Percentiles rank a stretch among this genome's conserved stretches.
Conservation (phyloP, 805 yeast genomes). For the Metschnikowia cerradonensis region DNA sequence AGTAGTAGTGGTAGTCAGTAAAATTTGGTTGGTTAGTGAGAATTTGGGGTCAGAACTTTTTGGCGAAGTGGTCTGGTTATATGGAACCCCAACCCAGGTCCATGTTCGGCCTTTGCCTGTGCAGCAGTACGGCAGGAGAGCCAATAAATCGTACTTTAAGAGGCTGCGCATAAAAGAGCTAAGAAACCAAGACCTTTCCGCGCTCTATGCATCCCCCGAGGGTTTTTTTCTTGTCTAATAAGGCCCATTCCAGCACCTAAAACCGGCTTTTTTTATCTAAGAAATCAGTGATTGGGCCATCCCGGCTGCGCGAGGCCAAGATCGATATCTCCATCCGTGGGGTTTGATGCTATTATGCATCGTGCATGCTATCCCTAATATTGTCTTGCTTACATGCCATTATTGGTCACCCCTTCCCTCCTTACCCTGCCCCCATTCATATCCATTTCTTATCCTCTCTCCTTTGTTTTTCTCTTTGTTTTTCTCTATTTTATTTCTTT, state of each 20-base stretch:
- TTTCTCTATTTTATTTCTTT: no score
- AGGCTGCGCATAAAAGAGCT: slow-evolving; percentile 2
- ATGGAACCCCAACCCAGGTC: not conserved
- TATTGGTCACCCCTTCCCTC: no score
- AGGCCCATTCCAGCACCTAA: not conserved
- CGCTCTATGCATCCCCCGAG: not conserved
- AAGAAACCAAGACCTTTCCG: not conserved
- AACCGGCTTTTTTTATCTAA: not conserved
- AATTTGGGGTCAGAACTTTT: not conserved
- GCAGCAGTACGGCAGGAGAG: slow-evolving; percentile 1
- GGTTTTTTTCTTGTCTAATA: slow-evolving; percentile 1
- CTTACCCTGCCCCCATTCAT: no score
- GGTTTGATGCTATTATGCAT: not conserved
- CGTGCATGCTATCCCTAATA: not conserved
- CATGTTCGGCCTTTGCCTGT: slow-evolving; percentile 1
- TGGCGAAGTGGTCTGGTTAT: not conserved
- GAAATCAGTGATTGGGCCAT: not conserved
- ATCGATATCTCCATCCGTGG: slow-evolving; percentile 4
- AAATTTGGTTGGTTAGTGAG: no score
- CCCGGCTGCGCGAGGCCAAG: not conserved
- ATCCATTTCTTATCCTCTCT: no score
- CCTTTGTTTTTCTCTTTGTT: no score
- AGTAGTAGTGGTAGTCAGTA: no score
- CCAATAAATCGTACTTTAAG: not conserved
- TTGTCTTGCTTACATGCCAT: not conserved